Base-by-base conservation (phyloP, 1,284 basidiomycete species). In the Fomes fomentarius region DNA sequence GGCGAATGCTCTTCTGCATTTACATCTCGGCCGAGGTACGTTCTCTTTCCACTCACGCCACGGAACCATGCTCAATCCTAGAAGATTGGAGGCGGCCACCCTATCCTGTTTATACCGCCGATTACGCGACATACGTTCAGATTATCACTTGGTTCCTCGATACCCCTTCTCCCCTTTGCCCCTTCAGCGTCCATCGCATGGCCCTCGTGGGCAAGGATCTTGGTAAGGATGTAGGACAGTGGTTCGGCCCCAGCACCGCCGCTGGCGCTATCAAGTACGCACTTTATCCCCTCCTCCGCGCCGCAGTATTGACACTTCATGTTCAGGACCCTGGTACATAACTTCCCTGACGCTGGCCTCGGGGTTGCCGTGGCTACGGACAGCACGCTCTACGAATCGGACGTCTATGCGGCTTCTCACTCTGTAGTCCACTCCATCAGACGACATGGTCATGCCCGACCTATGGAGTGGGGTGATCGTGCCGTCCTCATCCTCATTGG, bases 211-310 rank as follows among this genome's bases (percentile, higher is more conserved):
- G 96, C 3, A 96, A 97, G 69, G 90, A 95, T 61, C 81, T 98
- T 1, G 96, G 96, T 12, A 98, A 94, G 62, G 93, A 96, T 62
- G 91, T 98, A 0, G 96, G 96, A 2, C 91, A 95, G 71, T 98
- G 96, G 96, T 98, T 98, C 66, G 96, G 96, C 0, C 96, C 96
- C 0, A 96, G 93, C 68, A 96, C 94, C 0, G 96, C 96, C 26
- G 94, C 96, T 5, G 95, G 95, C 31, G 95, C 94, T 14, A 91
- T 98, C 75, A 94, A 91, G 89, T 91, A 67, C 58, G 83, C 73
- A 21, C 21, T 28, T 17, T 17, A 4, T 31, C 15, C 10, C 35
- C n/a, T 19, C 15, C n/a, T 19, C 10, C n/a, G 15, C 21, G 10
- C 17, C 49, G 10, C 54, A 45, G 33, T n/a, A 35, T 17, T 38